Evolutionary conservation across 139 green algal genomes (phyloP).

Genomic region (Coelastrella sp.): DNA sequence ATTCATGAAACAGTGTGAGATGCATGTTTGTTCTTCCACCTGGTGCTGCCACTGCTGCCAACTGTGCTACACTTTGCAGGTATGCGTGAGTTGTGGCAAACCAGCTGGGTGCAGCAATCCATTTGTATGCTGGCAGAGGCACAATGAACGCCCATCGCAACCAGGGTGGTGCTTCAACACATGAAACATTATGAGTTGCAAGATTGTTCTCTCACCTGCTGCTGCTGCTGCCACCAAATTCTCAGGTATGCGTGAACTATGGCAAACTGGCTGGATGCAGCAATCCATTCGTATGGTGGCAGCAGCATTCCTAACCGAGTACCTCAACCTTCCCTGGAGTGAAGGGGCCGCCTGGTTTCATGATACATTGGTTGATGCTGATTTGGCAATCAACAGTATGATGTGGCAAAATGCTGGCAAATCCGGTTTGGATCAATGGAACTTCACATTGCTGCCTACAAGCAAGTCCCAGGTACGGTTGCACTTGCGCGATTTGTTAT

Average conservation of each 20-base stretch:
- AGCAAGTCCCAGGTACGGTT: constrained; percentile 54
- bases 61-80: constrained; percentile 43
- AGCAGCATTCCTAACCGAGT: constrained; percentile 86
- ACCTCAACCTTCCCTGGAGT: constrained; percentile 80
- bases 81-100: constrained; percentile 89
- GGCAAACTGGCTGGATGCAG: constrained; percentile 87
- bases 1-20: too few relatives aligned
- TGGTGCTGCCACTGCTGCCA: too few relatives aligned
- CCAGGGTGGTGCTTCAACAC: too few relatives aligned
- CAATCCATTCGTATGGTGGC: constrained; percentile 81
- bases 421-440: constrained; percentile 75
- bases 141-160: background rate
- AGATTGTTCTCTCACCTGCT: background rate
- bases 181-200: too few relatives aligned
- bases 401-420: constrained; percentile 85
- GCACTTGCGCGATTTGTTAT: too few relatives aligned
- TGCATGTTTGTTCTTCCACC: background rate
- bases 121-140: constrained; percentile 76
- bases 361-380: constrained; percentile 77
- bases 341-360: constrained; percentile 78
- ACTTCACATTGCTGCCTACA: constrained; percentile 69
- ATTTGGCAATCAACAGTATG: constrained; percentile 83
- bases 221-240: too few relatives aligned
- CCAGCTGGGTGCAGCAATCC: constrained; percentile 89
- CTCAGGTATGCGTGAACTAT: constrained; percentile 88